These are phyloP conservation scores for Fusarium fujikuroi DNA, from an alignment of 2,329 filamentous ascomycete species.

Conservation along the genomic window DNA sequence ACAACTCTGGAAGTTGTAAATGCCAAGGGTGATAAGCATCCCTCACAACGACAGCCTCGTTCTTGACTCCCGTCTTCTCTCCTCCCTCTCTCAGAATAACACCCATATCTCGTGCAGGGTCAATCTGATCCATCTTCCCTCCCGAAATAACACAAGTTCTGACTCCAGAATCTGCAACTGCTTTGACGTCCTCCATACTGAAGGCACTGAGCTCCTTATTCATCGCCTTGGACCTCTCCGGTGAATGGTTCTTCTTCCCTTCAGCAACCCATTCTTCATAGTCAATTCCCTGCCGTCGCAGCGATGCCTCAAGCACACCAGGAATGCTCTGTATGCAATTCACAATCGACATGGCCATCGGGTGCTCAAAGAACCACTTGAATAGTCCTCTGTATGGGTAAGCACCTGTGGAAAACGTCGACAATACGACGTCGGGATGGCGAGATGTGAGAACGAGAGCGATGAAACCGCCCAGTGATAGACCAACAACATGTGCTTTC, in stretches of 20 bases:
- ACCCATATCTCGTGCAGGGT: slow-evolving; percentile 10
- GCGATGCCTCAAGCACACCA: not conserved
- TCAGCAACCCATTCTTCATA: slow-evolving; percentile 19
- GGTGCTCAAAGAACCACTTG: slow-evolving; percentile 22
- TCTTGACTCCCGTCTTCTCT: not conserved
- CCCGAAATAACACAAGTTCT: slow-evolving; percentile 24
- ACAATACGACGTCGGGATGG: not conserved
- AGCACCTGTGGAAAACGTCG: slow-evolving; percentile 13
- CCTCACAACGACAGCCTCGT: slow-evolving; percentile 20
- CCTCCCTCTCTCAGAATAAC: not conserved
- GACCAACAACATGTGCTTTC: slow-evolving; percentile 53
- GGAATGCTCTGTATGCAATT: not conserved
- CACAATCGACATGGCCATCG: not conserved
- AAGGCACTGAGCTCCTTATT: slow-evolving; percentile 2
- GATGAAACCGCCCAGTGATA: slow-evolving; percentile 46
- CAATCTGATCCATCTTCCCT: slow-evolving; percentile 28
- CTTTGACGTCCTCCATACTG: not conserved
- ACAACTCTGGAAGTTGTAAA: slow-evolving; percentile 24
- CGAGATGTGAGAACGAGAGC: slow-evolving; percentile 7
- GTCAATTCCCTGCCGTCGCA: slow-evolving; percentile 21
- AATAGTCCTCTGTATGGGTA: slow-evolving; percentile 16
- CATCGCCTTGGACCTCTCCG: not conserved
- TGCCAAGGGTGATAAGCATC: slow-evolving; percentile 31
- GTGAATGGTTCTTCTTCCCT: slow-evolving; percentile 11
- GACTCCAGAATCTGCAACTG: slow-evolving; percentile 8